Evolutionary conservation across 352 stramenopile genomes (phyloP).

Genomic region (Pythium dissotocum): DNA sequence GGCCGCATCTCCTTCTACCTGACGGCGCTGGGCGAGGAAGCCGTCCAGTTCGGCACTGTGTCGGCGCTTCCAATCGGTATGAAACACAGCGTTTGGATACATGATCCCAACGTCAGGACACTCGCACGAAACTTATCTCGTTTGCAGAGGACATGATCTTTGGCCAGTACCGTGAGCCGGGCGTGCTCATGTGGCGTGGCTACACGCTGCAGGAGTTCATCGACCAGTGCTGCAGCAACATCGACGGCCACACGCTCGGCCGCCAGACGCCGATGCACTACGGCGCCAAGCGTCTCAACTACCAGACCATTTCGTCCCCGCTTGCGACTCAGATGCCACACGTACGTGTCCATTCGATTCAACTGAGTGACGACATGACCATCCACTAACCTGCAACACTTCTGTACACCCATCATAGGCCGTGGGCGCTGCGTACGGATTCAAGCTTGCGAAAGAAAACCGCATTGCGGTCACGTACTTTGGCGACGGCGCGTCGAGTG

Average conservation of each 20-base stretch:
- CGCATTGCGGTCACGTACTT: constrained; percentile 96
- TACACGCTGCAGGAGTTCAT: constrained; percentile 97
- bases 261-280: constrained; percentile 99
- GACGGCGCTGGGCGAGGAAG: constrained; percentile 94
- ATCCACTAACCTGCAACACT: neutral
- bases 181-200: constrained; percentile 97
- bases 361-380: neutral
- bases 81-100: neutral
- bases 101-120: neutral
- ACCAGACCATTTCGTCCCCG: constrained; percentile 97
- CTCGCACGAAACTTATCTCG: neutral
- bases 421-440: constrained; percentile 94
- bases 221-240: constrained; percentile 96
- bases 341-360: constrained; percentile 27
- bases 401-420: constrained; percentile 60
- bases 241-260: constrained; percentile 94
- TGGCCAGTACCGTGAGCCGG: constrained; percentile 97
- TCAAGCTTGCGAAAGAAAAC: constrained; percentile 93
- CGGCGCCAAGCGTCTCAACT: constrained; percentile 93
- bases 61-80: constrained; percentile 77
- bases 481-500: constrained; percentile 96
- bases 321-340: constrained; percentile 97
- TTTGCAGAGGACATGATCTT: constrained; percentile 92
- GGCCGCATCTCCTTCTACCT: constrained; percentile 98
- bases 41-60: constrained; percentile 94